Evolutionary conservation across 2,329 filamentous ascomycete species (phyloP).

Genomic region (Orbilia brochopaga): DNA sequence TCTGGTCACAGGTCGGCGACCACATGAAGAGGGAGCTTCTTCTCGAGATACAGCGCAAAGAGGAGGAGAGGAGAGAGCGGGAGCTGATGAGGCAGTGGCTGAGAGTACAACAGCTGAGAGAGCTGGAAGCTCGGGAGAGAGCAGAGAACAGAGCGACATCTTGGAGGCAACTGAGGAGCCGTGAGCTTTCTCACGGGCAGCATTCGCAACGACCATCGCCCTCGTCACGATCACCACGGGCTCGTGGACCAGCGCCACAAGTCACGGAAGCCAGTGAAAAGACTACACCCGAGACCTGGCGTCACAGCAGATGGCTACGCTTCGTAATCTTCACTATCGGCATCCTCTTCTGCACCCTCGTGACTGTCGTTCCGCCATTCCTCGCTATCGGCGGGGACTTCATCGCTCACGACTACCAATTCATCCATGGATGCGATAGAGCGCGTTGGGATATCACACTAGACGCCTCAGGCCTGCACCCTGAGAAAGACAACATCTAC

Average conservation of each 20-base stretch:
- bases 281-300: background rate
- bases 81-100: too few species aligned
- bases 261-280: too few species aligned
- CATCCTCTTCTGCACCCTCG: background rate
- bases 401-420: constrained; percentile 43
- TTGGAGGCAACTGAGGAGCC: too few species aligned
- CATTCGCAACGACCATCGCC: too few species aligned
- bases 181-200: too few species aligned
- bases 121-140: too few species aligned
- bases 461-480: constrained; percentile 42
- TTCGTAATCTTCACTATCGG: constrained; percentile 12
- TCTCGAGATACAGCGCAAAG: too few species aligned
- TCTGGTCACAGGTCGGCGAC: constrained; percentile 36
- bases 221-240: too few species aligned
- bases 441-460: constrained; percentile 41
- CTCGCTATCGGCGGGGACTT: constrained; percentile 39
- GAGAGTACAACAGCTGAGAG: too few species aligned
- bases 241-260: too few species aligned
- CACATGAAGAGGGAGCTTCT: constrained; percentile 28
- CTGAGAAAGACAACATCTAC: constrained; percentile 41
- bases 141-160: too few species aligned
- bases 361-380: constrained; percentile 39
- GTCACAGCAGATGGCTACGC: constrained; percentile 9
- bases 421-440: constrained; percentile 35
- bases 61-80: too few species aligned